Percentiles rank a stretch among this genome's conserved stretches.
Conservation (phyloP, 2,329 filamentous ascomycete genomes). For the Aspergillus sp. region DNA sequence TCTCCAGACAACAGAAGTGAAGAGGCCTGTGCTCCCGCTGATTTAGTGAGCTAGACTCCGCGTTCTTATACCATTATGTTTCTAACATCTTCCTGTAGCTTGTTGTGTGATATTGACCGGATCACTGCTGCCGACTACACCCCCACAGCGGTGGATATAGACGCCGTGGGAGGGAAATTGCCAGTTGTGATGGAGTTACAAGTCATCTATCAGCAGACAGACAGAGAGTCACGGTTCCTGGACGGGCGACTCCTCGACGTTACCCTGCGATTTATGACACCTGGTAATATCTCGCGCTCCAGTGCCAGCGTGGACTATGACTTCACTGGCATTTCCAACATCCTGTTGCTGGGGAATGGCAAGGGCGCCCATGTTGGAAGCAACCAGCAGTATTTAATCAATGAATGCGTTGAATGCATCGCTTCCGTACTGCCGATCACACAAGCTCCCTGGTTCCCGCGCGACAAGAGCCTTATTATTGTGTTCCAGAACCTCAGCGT, state of each 20-base stretch:
- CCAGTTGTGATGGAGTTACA: not conserved
- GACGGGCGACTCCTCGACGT: not conserved
- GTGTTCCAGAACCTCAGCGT: too few species aligned
- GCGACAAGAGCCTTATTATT: too few species aligned
- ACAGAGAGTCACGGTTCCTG: rapidly evolving
- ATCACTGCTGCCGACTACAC: not conserved
- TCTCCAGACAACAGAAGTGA: not conserved
- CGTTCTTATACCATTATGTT: too few species aligned
- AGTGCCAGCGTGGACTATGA: not conserved
- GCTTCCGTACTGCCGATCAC: too few species aligned
- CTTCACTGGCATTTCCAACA: not conserved
- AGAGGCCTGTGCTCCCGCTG: not conserved
- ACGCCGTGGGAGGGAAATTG: not conserved
- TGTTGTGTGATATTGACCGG: not conserved
- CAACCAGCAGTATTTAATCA: not conserved
- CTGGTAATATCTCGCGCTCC: not conserved
- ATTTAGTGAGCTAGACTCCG: too few species aligned
- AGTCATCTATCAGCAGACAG: not conserved
- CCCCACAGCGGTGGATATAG: not conserved
- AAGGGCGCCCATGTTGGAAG: not conserved
- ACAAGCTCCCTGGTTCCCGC: too few species aligned
- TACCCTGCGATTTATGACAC: not conserved
- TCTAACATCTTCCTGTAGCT: not conserved
- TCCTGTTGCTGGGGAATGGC: not conserved
- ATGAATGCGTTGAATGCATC: too few species aligned